Evolutionary conservation across 495 filamentous ascomycete genomes (phyloP).

Genomic region (Penicillium longicatenatum): DNA sequence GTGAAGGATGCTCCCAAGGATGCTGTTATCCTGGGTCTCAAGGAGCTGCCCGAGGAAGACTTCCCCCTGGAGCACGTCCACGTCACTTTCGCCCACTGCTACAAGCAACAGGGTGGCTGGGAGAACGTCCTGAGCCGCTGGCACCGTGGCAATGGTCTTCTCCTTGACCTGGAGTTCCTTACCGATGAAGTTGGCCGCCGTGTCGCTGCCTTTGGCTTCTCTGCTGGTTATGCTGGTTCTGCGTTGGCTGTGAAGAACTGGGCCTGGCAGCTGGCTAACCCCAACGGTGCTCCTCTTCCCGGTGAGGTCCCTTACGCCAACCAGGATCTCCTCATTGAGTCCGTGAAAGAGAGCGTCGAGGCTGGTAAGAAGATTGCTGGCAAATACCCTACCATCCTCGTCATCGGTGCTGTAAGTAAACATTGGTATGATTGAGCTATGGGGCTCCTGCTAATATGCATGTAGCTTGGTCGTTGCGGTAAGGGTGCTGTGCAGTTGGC

Average conservation of each 20-base stretch:
- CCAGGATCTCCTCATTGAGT: conserved; percentile 68
- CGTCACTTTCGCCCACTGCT: conserved; percentile 82
- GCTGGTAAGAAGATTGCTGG: conserved; percentile 57
- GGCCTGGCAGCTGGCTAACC: conserved; percentile 82
- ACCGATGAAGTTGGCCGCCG: conserved; percentile 73
- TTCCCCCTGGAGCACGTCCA: conserved; percentile 86
- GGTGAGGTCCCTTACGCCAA: conserved; percentile 75
- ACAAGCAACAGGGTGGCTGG: conserved; percentile 89
- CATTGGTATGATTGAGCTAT: conserved; percentile 1
- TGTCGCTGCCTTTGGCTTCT: conserved; percentile 78
- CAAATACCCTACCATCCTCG: conserved; percentile 53
- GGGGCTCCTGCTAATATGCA: conserved; percentile 16
- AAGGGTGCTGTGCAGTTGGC: conserved; percentile 81
- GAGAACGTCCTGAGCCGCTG: conserved; percentile 79
- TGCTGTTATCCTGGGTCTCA: conserved; percentile 87
- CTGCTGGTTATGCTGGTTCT: conserved; percentile 78
- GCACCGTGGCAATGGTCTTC: conserved; percentile 75
- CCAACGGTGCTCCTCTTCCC: conserved; percentile 61
- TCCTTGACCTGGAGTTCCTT: conserved; percentile 93
- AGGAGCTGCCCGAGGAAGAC: conserved; percentile 88
- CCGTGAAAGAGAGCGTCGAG: conserved; percentile 66
- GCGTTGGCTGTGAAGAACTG: conserved; percentile 83
- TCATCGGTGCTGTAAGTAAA: conserved; percentile 58
- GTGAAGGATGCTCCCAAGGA: conserved; percentile 67
- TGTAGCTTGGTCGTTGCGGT: conserved; percentile 76